Evolutionary conservation across 176 grass and related monocot genomes (phyloP).

Genomic region (Carex parvula): DNA sequence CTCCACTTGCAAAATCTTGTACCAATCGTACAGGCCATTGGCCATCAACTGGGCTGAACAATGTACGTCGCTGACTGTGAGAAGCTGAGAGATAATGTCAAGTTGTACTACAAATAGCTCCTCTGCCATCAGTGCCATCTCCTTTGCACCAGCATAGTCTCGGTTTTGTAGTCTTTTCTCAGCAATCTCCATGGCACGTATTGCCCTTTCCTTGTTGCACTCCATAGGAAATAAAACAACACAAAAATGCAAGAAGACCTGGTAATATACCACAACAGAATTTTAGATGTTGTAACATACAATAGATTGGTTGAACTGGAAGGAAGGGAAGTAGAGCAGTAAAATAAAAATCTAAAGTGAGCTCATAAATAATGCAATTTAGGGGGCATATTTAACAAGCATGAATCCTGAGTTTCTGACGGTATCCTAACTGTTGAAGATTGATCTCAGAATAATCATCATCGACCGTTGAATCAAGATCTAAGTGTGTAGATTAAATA

Average conservation of each 20-base stretch:
- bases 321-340: neutral
- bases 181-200: conserved; percentile 65
- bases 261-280: neutral
- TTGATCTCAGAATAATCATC: too few species aligned
- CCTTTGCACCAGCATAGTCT: conserved; percentile 66
- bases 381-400: neutral
- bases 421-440: too few species aligned
- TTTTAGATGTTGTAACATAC: neutral
- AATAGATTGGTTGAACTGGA: conserved; percentile 1
- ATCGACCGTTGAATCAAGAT: too few species aligned
- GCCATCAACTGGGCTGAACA: conserved; percentile 48
- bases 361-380: neutral
- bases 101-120: conserved; percentile 55
- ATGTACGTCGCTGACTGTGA: conserved; percentile 76
- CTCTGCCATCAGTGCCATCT: conserved; percentile 61
- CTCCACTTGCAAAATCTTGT: conserved; percentile 72
- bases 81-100: conserved; percentile 59
- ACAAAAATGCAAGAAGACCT: neutral
- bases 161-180: conserved; percentile 51
- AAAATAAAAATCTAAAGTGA: neutral
- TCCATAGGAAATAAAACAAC: conserved; percentile 14
- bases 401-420: too few species aligned
- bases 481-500: too few species aligned
- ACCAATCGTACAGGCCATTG: conserved; percentile 59
- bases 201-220: conserved; percentile 75